Evolutionary conservation across 805 yeast species (phyloP), one percentile per base, ranked within the genome.

Genomic region (Torulaspora indica): DNA sequence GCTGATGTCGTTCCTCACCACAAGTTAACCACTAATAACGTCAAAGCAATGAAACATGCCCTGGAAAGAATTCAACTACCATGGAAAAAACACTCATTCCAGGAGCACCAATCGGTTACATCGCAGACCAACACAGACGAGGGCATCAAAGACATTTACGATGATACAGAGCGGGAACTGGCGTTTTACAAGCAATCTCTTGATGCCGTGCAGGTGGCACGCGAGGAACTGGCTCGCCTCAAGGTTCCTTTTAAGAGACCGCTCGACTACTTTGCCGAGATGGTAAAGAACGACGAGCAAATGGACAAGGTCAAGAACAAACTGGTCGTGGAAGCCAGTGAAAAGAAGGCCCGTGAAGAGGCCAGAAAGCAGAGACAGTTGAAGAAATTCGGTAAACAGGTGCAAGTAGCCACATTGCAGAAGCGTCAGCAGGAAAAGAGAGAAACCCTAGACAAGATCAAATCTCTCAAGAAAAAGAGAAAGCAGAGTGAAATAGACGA

Each of bases 311-410:
- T 93, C 61, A 89, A 87, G 74, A 70, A 73, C 59, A 88, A 86
- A 68, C 75, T 91, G 56, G 74, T 89, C 35, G 76, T 79, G 52
- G 96, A 88, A 64, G 84, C 83, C 24, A 74, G 82, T 45, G 85
- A 83, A 64, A 87, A 87, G 79, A 85, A 84, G 68, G 96, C 95
- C 1, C 76, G 89, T 43, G 91, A 86, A 68, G 96, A 89, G 42
- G 95, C 97, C 24, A 85, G 86, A 73, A 84, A 84, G 68, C 98
- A 91, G 73, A 81, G 98, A 69, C 82, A 85, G 52, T 78, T 91
- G 65, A 91, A 91, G 83, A 91, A 91, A 73, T 91, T 88, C 57
- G 98, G 98, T 69, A 91, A 91, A 71, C 95, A 91, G 73, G 97
- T 90, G 25, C 96, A 90, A 73, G 79, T 85, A 58, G 95, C 87